Evolutionary conservation across 2,329 filamentous ascomycete species (phyloP).

Genomic region (Ceratocystis diversiconidia): DNA sequence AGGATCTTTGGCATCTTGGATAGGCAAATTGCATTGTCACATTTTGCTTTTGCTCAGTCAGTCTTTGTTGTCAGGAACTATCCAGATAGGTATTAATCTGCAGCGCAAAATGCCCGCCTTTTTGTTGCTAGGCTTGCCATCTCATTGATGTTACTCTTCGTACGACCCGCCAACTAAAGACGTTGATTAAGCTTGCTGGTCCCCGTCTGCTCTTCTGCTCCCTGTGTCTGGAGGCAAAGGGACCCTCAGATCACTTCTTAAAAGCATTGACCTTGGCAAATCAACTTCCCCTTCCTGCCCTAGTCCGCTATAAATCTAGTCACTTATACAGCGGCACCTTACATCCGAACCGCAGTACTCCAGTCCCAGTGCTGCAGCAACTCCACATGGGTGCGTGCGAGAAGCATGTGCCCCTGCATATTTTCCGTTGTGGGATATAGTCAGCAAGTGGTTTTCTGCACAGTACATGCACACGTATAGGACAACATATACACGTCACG

Average conservation of each 20-base stretch:
- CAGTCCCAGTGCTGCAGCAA: not conserved
- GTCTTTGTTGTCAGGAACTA: not conserved
- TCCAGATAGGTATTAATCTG: not conserved
- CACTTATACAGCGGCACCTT: not conserved
- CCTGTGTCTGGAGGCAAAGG: not conserved
- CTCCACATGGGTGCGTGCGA: not conserved
- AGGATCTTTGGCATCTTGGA: not conserved
- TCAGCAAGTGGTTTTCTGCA: no score
- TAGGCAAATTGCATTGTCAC: slow-evolving; percentile 4
- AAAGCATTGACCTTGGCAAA: slow-evolving; percentile 2
- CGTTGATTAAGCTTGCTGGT: not conserved
- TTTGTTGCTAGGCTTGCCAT: not conserved
- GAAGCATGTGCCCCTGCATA: not conserved
- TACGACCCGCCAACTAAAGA: not conserved
- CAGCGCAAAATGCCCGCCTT: not conserved
- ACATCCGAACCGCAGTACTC: not conserved
- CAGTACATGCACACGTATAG: no score
- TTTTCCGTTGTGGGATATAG: not conserved
- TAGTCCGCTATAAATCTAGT: not conserved
- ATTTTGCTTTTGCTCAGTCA: not conserved
- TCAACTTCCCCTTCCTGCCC: not conserved
- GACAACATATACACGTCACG: no score
- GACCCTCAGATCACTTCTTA: slow-evolving; percentile 5
- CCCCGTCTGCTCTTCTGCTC: not conserved
- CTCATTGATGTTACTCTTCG: not conserved